A percentile compares a stretch with the other conserved stretches of the same genome.
Evolutionary conservation across 169 alveolate genomes (phyloP).

Genomic region (Babesia divergens): DNA sequence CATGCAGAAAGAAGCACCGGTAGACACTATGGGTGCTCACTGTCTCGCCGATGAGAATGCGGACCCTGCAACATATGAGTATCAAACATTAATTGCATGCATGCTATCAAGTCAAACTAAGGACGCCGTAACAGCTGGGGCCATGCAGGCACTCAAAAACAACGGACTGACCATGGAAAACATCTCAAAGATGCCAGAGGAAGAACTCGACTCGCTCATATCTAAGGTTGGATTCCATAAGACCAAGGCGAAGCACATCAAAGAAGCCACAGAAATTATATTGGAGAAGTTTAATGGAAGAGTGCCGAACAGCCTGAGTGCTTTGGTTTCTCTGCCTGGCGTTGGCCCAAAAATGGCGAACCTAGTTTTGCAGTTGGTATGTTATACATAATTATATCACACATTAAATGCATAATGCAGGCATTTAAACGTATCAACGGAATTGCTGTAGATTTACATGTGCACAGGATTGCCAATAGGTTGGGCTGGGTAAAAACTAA

Average conservation of each 20-base stretch:
- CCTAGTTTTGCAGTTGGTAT: conserved; percentile 84
- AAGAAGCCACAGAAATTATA: conserved; percentile 81
- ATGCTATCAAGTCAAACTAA: conserved; percentile 85
- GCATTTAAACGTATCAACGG: conserved; percentile 82
- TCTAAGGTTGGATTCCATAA: conserved; percentile 91
- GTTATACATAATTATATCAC: conserved; percentile 84
- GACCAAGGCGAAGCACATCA: conserved; percentile 88
- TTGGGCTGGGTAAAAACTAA: conserved; percentile 91
- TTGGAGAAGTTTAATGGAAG: conserved; percentile 82
- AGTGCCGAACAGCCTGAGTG: conserved; percentile 87
- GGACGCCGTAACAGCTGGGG: conserved; percentile 80
- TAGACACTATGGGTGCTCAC: conserved; percentile 75
- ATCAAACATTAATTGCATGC: conserved; percentile 80
- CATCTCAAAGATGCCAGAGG: conserved; percentile 69
- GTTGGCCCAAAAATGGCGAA: conserved; percentile 94
- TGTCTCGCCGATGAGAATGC: conserved; percentile 68
- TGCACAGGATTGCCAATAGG: conserved; percentile 86
- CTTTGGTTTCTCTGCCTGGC: conserved; percentile 87
- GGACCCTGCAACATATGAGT: conserved; percentile 65
- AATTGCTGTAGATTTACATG: conserved; percentile 93
- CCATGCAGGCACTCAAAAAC: conserved; percentile 73
- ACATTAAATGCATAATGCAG: conserved; percentile 10
- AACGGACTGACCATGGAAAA: conserved; percentile 76
- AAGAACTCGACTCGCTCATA: conserved; percentile 79
- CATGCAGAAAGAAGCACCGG: conserved; percentile 70